Evolutionary conservation across 192 early-diverging fungal genomes (phyloP), one percentile per base, ranked within the genome.

Genomic region (Backusella luteola): DNA sequence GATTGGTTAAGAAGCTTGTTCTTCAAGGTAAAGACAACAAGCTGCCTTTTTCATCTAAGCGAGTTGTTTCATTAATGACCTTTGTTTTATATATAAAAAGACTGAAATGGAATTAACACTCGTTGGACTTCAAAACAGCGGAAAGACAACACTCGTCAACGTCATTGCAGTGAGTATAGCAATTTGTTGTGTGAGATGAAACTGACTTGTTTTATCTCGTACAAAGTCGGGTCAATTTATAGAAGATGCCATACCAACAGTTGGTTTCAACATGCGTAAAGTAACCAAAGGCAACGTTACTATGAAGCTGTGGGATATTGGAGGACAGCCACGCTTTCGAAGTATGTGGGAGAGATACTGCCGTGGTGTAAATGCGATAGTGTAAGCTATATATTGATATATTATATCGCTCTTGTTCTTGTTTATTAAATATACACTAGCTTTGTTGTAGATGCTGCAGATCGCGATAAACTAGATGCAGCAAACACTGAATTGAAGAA

Each of bases 231-330:
- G 93, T 21, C 90, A 93, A 79, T 96, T 90, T 73, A 91, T 88
- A 2, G 94, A 96, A 83, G 94, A 96, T 78, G 90, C 90, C 90
- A 99, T 98, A 66, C 98, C 98, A 3, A 99, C 98, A 6, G 96
- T 99, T 26, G 98, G 98, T 12, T 99, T 98, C 83, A 99, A 98
- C 81, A 99, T 99, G 98, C 89, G 97, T 77, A 98, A 93, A 79
- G 93, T 95, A 42, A 92, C 93, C 11, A 94, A 94, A 87, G 93
- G 94, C 75, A 95, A 94, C 66, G 96, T 99, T 36, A 94, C 93
- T 17, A 98, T 99, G 96, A 98, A 99, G 82, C 85, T 99, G 73
- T 99, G 98, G 98, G 98, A 99, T 85, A 91, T 99, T 82, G 98
- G 98, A 49, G 98, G 98, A 11, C 98, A 99, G 81, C 94, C 97